phyloP scores from a whole-genome alignment of 768 basidiomycete genomes.

The Lactifluus subvellereus region DNA sequence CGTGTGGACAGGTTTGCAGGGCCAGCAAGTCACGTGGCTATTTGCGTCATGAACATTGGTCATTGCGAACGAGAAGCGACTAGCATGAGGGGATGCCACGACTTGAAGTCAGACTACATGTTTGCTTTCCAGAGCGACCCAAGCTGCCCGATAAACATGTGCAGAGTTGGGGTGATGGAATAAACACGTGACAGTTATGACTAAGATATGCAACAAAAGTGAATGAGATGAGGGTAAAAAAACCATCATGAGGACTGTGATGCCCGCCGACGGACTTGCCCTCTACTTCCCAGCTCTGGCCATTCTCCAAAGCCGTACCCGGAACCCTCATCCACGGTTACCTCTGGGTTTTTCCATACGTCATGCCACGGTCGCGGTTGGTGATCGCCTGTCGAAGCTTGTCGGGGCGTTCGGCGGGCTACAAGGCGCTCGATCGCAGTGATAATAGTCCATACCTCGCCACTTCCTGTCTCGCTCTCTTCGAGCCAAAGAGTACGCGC shows the following conservation, averaged over 20 bases:
- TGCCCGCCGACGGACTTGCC: background rate
- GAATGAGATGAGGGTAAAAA: background rate
- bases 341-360: conserved; percentile 18
- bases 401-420: conserved; percentile 22
- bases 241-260: conserved; percentile 3
- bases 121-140: background rate
- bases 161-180: background rate
- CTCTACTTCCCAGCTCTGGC: conserved; percentile 1
- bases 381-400: background rate
- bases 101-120: background rate
- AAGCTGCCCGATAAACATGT: background rate
- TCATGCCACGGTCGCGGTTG: background rate
- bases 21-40: no score
- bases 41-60: no score
- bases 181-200: background rate
- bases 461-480: conserved; percentile 41
- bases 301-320: conserved; percentile 19
- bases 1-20: no score
- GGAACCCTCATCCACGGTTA: background rate
- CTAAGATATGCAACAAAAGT: background rate
- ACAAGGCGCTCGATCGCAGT: conserved; percentile 45
- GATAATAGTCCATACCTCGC: conserved; percentile 48
- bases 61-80: no score
- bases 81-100: no score
- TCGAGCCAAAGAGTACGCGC: conserved; percentile 48